These are phyloP conservation scores for Colletotrichum simmondsii DNA, from an alignment of 2,329 filamentous ascomycete species.

Conservation along the genomic window DNA sequence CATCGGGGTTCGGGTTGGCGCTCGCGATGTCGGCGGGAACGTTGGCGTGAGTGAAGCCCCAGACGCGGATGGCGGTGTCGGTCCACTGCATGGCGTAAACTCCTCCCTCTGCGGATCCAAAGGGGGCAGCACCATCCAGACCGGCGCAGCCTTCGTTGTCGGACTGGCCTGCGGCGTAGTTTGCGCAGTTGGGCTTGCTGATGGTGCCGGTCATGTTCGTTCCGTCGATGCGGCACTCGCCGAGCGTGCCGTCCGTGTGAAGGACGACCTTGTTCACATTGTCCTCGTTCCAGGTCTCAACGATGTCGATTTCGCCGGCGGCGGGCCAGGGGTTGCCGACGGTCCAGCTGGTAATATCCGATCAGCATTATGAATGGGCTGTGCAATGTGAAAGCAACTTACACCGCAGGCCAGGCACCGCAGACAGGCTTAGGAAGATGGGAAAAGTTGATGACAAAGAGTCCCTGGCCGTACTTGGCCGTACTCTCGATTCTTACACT, in stretches of 20 bases:
- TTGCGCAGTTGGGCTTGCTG: slow-evolving; percentile 52
- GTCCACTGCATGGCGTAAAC: slow-evolving; percentile 71
- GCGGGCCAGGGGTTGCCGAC: slow-evolving; percentile 66
- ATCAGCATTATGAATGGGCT: neutral
- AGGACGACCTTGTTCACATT: slow-evolving; percentile 67
- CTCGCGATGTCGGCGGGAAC: slow-evolving; percentile 64
- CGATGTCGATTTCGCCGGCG: slow-evolving; percentile 72
- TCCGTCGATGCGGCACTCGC: slow-evolving; percentile 47
- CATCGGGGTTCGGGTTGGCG: slow-evolving; percentile 38
- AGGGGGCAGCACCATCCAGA: slow-evolving; percentile 50
- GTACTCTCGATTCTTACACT: slow-evolving; percentile 76
- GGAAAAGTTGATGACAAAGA: slow-evolving; percentile 75
- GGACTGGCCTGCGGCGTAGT: slow-evolving; percentile 46
- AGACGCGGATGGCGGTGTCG: slow-evolving; percentile 68
- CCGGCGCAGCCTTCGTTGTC: slow-evolving; percentile 53
- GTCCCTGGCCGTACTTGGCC: slow-evolving; percentile 70
- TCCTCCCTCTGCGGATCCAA: slow-evolving; percentile 50
- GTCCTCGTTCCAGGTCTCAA: slow-evolving; percentile 72
- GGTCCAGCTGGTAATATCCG: slow-evolving; percentile 52
- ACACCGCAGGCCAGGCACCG: slow-evolving; percentile 79
- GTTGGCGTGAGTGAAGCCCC: slow-evolving; percentile 68
- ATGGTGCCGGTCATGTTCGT: slow-evolving; percentile 44
- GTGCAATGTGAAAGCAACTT: slow-evolving; percentile 37
- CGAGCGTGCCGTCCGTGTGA: slow-evolving; percentile 57
- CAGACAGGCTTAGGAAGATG: slow-evolving; percentile 76